Conservation (phyloP, 768 basidiomycete genomes). For the Sporobolomyces phaffii region DNA sequence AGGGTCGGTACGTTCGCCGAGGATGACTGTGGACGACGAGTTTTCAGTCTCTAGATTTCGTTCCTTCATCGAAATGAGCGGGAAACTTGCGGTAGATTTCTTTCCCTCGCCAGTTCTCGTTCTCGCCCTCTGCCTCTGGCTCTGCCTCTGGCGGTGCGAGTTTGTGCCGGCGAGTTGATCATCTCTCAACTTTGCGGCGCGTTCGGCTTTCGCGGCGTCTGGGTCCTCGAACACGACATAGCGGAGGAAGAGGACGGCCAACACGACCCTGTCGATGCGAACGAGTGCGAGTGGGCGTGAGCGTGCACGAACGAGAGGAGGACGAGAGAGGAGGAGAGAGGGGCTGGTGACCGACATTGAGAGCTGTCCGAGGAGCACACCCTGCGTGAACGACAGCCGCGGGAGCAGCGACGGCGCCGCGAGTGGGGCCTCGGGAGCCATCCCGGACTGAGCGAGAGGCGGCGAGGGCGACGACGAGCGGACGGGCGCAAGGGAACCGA, state of each 20-base stretch:
- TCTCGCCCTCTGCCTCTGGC: constrained; percentile 16
- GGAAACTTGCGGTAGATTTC: background rate
- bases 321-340: constrained; percentile 53
- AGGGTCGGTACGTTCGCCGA: background rate
- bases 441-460: too few species aligned
- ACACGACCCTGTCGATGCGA: constrained; percentile 31
- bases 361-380: constrained; percentile 82
- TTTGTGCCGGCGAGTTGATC: background rate
- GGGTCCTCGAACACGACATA: constrained; percentile 86
- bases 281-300: background rate
- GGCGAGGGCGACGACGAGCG: too few species aligned
- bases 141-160: background rate
- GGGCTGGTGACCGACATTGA: constrained; percentile 78
- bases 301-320: constrained; percentile 18
- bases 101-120: constrained; percentile 3
- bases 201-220: background rate
- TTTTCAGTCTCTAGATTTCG: too few species aligned
- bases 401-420: background rate
- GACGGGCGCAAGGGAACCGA: too few species aligned
- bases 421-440: background rate
- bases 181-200: background rate
- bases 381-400: constrained; percentile 77
- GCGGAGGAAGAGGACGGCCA: constrained; percentile 63
- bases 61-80: too few species aligned
- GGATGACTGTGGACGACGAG: background rate